Evolutionary conservation across 768 basidiomycete species (phyloP).

Genomic region (Daedaleopsis nitida): DNA sequence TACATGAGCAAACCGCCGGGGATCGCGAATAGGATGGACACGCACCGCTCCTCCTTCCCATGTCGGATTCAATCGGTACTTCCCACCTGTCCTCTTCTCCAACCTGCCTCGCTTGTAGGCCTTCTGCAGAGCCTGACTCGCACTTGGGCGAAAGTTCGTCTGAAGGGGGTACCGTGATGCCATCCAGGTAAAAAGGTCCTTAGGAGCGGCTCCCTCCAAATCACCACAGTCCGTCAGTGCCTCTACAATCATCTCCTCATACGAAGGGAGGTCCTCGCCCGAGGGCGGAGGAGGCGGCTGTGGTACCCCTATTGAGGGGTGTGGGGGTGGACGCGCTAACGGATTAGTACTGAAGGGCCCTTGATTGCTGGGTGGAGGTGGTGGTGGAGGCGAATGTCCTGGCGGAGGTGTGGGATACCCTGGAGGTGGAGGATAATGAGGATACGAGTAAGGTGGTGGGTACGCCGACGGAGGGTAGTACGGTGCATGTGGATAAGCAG

Average conservation of each 20-base stretch:
- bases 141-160: constrained; percentile 87
- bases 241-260: constrained; percentile 91
- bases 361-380: constrained; percentile 28
- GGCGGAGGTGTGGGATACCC: constrained; percentile 38
- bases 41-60: constrained; percentile 86
- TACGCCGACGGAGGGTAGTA: constrained; percentile 61
- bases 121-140: constrained; percentile 87
- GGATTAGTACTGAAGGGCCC: constrained; percentile 26
- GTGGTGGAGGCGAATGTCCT: constrained; percentile 33
- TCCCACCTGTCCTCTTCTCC: constrained; percentile 71
- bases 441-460: constrained; percentile 42
- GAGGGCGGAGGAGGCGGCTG: constrained; percentile 29
- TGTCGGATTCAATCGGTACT: constrained; percentile 71
- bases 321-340: constrained; percentile 31
- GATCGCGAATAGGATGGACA: constrained; percentile 9
- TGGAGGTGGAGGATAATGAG: constrained; percentile 30
- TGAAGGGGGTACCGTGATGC: constrained; percentile 78
- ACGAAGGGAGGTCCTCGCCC: constrained; percentile 72
- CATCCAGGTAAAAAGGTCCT: constrained; percentile 85
- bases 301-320: constrained; percentile 31
- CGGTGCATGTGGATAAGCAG: constrained; percentile 66
- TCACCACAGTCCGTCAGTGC: constrained; percentile 68
- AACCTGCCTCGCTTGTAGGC: constrained; percentile 81
- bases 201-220: constrained; percentile 80
- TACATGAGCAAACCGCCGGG: not conserved